Percentiles rank a stretch among this genome's conserved stretches.
phyloP scores from a whole-genome alignment of 306 rosid genomes.

The Cucurbita ficifolia region DNA sequence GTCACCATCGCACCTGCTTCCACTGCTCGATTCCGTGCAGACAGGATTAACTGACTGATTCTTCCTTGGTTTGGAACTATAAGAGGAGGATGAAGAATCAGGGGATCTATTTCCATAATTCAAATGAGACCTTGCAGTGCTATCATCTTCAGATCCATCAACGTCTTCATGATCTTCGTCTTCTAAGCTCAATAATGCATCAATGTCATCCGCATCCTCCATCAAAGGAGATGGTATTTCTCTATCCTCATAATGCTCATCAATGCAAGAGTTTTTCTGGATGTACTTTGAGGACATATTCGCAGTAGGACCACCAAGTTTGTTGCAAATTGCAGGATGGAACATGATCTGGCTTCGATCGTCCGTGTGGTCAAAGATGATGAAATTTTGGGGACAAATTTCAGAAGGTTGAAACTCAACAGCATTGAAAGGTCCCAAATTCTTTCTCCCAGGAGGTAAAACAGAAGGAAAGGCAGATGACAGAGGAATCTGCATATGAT shows the following conservation, averaged over 20 bases:
- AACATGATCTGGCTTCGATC: constrained; percentile 66
- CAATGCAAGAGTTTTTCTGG: constrained; percentile 28
- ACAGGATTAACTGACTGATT: constrained; percentile 21
- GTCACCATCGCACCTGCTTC: constrained; percentile 26
- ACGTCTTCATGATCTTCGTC: constrained; percentile 48
- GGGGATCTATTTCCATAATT: constrained; percentile 31
- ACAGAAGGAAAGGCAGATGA: constrained; percentile 34
- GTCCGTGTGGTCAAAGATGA: constrained; percentile 75
- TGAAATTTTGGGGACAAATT: constrained; percentile 74
- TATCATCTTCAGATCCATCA: constrained; percentile 48
- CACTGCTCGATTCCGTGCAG: constrained; percentile 24
- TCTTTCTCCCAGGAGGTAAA: constrained; percentile 43
- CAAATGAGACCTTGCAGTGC: constrained; percentile 72
- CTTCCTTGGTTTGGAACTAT: constrained; percentile 43
- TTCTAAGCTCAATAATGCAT: constrained; percentile 85
- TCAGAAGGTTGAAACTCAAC: constrained; percentile 70
- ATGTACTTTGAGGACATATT: constrained; percentile 30
- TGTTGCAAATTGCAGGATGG: constrained; percentile 67
- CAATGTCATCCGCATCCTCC: constrained; percentile 70
- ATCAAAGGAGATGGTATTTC: constrained; percentile 44
- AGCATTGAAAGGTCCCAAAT: constrained; percentile 42
- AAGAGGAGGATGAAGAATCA: constrained; percentile 64
- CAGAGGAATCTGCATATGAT: constrained; percentile 41
- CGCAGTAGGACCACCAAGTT: constrained; percentile 34
- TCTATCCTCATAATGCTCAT: constrained; percentile 23